phyloP scores from a whole-genome alignment of 371 early-diverging fungal species.

The Mucor racemosus region DNA sequence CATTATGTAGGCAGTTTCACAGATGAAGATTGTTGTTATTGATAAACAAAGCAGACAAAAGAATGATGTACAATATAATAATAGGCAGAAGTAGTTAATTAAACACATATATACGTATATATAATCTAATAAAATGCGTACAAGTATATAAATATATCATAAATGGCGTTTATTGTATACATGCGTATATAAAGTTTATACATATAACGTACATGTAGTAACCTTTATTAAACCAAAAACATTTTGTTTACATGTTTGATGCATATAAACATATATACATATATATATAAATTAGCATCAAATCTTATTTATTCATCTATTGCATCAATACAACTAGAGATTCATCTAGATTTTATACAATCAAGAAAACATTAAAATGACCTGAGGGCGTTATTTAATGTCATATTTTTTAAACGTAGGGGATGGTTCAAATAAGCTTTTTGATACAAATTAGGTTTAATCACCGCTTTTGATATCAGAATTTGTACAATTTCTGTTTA shows the following conservation, averaged over 20 bases:
- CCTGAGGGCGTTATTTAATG: too few relatives aligned
- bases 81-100: too few relatives aligned
- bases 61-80: too few relatives aligned
- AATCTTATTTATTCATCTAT: not conserved
- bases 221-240: not conserved
- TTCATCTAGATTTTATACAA: too few relatives aligned
- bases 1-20: conserved; percentile 15
- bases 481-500: not conserved
- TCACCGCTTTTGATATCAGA: not conserved
- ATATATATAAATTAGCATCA: not conserved
- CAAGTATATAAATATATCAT: too few relatives aligned
- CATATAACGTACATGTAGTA: not conserved
- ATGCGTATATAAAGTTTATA: not conserved
- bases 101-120: not conserved
- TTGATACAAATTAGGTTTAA: conserved; percentile 1
- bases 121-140: not conserved
- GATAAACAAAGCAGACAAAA: too few relatives aligned
- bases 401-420: too few relatives aligned
- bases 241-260: not conserved
- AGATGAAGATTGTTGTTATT: conserved; percentile 12
- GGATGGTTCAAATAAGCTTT: not conserved
- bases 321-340: not conserved
- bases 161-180: not conserved
- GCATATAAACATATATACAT: not conserved
- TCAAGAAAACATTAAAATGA: too few relatives aligned